Evolutionary conservation across 2,329 filamentous ascomycete species (phyloP), one percentile per base, ranked within the genome.

Genomic region (Exophiala aquamarina): DNA sequence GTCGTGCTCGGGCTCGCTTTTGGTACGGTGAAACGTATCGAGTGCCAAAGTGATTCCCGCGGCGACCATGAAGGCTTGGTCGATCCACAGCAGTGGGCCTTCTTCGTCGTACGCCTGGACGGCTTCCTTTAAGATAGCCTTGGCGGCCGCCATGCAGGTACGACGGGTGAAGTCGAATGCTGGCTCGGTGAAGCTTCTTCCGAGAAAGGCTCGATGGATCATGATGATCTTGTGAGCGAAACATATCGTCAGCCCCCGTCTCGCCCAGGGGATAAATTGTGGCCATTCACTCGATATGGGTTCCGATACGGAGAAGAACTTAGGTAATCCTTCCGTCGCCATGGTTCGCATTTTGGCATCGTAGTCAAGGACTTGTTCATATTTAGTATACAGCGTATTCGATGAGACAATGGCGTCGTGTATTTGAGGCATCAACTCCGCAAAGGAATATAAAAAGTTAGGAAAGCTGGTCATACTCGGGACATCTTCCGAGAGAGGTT

Each of bases 151-250:
- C 35, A 67, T 62, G 41, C 69, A 71, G 0, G 70, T 70, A 57
- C 67, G 66, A 17, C 70, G 62, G 7, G 66, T 72, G 45, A 71
- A 70, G 3, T 63, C 63, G 43, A 70, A 74, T n/a, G 66, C 63
- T 1, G 61, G 61, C 32, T 70, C 68, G 3, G 65, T 68, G 51
- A 73, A 72, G 39, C 69, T 71, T 32, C 63, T 58, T 31, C 67
- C 67, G 2, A 73, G 54, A 43, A 72, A 73, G 31, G 64, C 67
- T 34, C 71, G 64, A 38, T 58, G 55, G 11, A 70, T 64, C 70
- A 71, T 72, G 47, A 73, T 72, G 28, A 71, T 64, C 47, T 73
- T 72, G 37, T 73, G 70, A 11, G 64, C 63, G 5, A 62, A 59
- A 20, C 67, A 70, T 13, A 70, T 66, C 7, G 67, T 64, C 13